Evolutionary conservation across 2,329 filamentous ascomycete genomes (phyloP).

Genomic region (Clathrospora elynae): DNA sequence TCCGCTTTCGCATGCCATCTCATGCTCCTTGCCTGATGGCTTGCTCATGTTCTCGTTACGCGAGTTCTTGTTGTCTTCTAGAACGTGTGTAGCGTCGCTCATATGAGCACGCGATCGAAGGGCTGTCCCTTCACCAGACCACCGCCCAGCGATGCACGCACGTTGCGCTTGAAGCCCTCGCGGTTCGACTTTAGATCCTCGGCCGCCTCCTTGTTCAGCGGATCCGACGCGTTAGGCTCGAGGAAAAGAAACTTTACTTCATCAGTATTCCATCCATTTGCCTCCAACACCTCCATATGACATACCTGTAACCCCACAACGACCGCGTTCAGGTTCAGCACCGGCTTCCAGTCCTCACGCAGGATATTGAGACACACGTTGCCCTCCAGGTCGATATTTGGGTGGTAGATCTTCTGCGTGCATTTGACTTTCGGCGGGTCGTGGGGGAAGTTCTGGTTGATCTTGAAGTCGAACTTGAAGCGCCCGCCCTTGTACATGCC

Average conservation of each 20-base stretch:
- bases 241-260: slow-evolving; percentile 83
- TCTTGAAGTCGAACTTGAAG: slow-evolving; percentile 89
- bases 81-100: slow-evolving; percentile 24
- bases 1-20: no score
- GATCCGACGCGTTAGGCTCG: slow-evolving; percentile 94
- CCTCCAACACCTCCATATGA: slow-evolving; percentile 3
- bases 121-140: slow-evolving; percentile 71
- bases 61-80: background rate
- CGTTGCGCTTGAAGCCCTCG: slow-evolving; percentile 90
- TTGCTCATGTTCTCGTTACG: background rate
- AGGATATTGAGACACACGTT: slow-evolving; percentile 98
- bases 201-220: slow-evolving; percentile 97
- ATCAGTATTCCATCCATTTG: slow-evolving; percentile 7
- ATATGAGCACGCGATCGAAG: slow-evolving; percentile 81
- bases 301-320: slow-evolving; percentile 88
- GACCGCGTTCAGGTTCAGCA: slow-evolving; percentile 93
- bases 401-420: slow-evolving; percentile 98
- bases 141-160: slow-evolving; percentile 80
- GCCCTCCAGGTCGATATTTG: slow-evolving; percentile 96
- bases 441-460: slow-evolving; percentile 95
- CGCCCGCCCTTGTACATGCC: slow-evolving; percentile 84
- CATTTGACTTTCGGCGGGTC: slow-evolving; percentile 97
- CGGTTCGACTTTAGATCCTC: slow-evolving; percentile 86
- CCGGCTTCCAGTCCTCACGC: slow-evolving; percentile 98
- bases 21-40: background rate